Evolutionary conservation across 2,329 filamentous ascomycete species (phyloP).

Genomic region (Penicillium frequentans): DNA sequence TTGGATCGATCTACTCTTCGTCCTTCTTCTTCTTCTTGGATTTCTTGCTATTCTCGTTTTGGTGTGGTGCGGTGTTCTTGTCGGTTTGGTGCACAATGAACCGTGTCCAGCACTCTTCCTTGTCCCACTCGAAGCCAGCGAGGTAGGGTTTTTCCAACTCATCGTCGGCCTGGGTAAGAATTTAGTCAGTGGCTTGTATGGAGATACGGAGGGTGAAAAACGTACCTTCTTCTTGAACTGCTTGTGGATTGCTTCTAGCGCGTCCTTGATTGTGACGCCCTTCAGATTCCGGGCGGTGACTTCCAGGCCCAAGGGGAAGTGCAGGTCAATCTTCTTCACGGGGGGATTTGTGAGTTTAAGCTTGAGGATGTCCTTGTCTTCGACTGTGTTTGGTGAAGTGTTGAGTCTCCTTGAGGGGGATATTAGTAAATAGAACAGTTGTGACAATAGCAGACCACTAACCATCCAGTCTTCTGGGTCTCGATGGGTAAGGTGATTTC

Average conservation of each 20-base stretch:
- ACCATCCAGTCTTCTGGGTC: conserved; percentile 39
- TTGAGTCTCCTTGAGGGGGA: conserved; percentile 77
- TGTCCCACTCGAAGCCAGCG: conserved; percentile 94
- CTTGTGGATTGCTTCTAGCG: conserved; percentile 92
- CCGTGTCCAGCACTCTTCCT: conserved; percentile 84
- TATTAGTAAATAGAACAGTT: conserved; percentile 1
- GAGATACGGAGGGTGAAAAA: background rate
- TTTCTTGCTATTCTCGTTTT: conserved; percentile 47
- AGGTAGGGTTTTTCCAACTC: conserved; percentile 86
- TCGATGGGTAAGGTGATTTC: conserved; percentile 36
- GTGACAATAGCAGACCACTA: conserved; percentile 1
- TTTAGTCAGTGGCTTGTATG: background rate
- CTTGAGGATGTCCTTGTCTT: conserved; percentile 83
- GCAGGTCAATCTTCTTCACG: conserved; percentile 90
- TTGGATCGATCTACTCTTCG: conserved; percentile 31
- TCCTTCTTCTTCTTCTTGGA: conserved; percentile 62
- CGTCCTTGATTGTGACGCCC: conserved; percentile 96
- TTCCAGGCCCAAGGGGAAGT: conserved; percentile 84
- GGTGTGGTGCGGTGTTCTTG: conserved; percentile 54
- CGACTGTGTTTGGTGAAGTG: conserved; percentile 72
- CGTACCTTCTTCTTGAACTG: conserved; percentile 90
- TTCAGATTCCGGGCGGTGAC: conserved; percentile 88
- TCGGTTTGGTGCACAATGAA: conserved; percentile 84
- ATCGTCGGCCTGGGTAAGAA: conserved; percentile 70
- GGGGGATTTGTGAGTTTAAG: conserved; percentile 76